phyloP scores from a whole-genome alignment of 2,329 filamentous ascomycete species.

The Aureobasidium mangrovei region DNA sequence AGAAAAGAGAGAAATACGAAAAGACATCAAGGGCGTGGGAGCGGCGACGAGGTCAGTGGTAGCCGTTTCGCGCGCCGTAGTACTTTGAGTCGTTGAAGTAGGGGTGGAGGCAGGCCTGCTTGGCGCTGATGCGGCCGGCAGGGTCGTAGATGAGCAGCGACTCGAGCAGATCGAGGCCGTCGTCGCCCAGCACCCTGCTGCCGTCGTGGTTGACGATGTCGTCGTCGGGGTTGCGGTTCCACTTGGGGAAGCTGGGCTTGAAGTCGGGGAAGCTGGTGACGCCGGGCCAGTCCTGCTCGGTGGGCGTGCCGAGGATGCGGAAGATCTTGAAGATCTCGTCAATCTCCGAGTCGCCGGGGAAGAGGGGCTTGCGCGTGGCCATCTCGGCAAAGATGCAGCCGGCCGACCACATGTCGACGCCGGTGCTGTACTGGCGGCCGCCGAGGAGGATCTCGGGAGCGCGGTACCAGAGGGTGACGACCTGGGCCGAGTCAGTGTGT shows the following conservation, averaged over 20 bases:
- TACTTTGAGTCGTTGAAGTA: conserved; percentile 51
- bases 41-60: conserved; percentile 14
- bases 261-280: conserved; percentile 94
- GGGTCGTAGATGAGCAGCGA: conserved; percentile 79
- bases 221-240: conserved; percentile 60
- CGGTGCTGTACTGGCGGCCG: conserved; percentile 85
- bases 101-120: conserved; percentile 74
- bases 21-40: conserved; percentile 8
- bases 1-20: conserved; percentile 10
- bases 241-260: conserved; percentile 87
- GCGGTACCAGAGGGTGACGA: conserved; percentile 90
- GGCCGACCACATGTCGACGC: conserved; percentile 93
- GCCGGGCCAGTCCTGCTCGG: conserved; percentile 75
- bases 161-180: conserved; percentile 59
- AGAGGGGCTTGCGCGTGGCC: conserved; percentile 87
- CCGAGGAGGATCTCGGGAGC: conserved; percentile 84
- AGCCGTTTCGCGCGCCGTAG: conserved; percentile 19
- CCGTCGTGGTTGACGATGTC: conserved; percentile 54
- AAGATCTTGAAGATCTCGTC: conserved; percentile 95
- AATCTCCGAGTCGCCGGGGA: conserved; percentile 87
- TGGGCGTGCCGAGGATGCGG: conserved; percentile 70
- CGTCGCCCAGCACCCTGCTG: conserved; percentile 53
- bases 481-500: conserved; percentile 34
- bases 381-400: conserved; percentile 95
- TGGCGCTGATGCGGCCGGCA: conserved; percentile 77